These are phyloP conservation scores for Ascochyta pisi DNA, from an alignment of 2,329 filamentous ascomycete genomes.

Conservation along the genomic window DNA sequence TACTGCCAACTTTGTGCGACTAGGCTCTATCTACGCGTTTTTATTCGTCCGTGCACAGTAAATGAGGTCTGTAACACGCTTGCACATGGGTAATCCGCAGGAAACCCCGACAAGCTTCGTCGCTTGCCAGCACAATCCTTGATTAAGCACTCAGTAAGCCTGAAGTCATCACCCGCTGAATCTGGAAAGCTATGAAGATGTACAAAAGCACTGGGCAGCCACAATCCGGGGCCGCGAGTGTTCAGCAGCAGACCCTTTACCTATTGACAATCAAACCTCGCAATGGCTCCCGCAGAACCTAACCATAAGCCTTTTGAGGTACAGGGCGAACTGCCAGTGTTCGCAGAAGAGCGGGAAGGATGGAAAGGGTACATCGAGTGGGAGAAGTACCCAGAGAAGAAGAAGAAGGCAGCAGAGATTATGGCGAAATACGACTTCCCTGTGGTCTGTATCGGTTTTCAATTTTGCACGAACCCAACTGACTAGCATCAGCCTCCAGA, in stretches of 20 bases:
- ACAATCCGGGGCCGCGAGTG: not conserved
- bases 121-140: conserved; percentile 5
- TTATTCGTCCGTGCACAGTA: not conserved
- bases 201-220: conserved; percentile 7
- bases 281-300: conserved; percentile 44
- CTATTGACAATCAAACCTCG: not conserved
- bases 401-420: conserved; percentile 64
- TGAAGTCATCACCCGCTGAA: conserved; percentile 18
- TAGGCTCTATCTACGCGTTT: not conserved
- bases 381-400: conserved; percentile 68
- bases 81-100: conserved; percentile 6
- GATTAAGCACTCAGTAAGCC: conserved; percentile 1
- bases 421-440: conserved; percentile 61
- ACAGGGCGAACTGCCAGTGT: conserved; percentile 41
- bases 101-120: conserved; percentile 11
- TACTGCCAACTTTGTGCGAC: not conserved
- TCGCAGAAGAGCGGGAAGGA: conserved; percentile 54
- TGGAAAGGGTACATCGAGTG: conserved; percentile 64
- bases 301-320: conserved; percentile 37
- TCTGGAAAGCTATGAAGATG: not conserved
- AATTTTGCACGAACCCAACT: not conserved
- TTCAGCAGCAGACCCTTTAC: not conserved
- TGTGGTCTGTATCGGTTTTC: conserved; percentile 26
- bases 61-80: not conserved
- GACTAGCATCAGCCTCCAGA: conserved; percentile 48